Evolutionary conservation across 345 rosid species (phyloP), one percentile per base, ranked within the genome.

Genomic region (Citrus sp.): DNA sequence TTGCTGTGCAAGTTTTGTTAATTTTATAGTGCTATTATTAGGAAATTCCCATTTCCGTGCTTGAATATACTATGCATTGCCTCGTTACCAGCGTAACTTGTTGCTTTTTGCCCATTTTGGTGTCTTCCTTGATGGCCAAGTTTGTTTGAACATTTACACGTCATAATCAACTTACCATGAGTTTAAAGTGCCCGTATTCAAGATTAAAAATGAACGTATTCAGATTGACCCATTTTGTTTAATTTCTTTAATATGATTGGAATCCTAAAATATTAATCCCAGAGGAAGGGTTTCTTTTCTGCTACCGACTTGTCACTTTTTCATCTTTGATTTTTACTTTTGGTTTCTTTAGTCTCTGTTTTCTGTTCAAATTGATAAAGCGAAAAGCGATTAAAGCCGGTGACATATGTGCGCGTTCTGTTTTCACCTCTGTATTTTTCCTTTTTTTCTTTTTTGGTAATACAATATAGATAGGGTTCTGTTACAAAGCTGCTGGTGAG

Each of bases 91-190:
- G 35, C 49, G 79, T 66, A 76, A 66, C 9, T 60, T 27, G 28
- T 28, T 12, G 59, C 34, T 19, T 65, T 61, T 62, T 14, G 9
- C n/a, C 19, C 35, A 32, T 24, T 54, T 51, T 66, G 67, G 32
- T 55, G 21, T 14, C 16, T 67, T 67, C 2, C 79, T 76, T 76
- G 73, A n/a, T 55, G 21, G 22, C 72, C 79, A 76, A 76, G 79
- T 67, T 46, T 65, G 71, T 49, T 18, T 30, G 37, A 62, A 37
- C 67, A 19, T 37, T 59, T 7, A 24, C 66, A n/a, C 60, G 76
- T 58, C 54, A 35, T 37, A 4, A 24, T 46, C 18, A 46, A 46
- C 51, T 46, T 10, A 42, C 51, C 3, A 42, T 42, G 51, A 42
- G 4, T 42, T 42, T 42, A 42, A 12, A 42, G 3, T 42, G 16